Percentiles rank a stretch among this genome's conserved stretches.
phyloP scores from a whole-genome alignment of 805 yeast species.

The Nematodospora valgi region DNA sequence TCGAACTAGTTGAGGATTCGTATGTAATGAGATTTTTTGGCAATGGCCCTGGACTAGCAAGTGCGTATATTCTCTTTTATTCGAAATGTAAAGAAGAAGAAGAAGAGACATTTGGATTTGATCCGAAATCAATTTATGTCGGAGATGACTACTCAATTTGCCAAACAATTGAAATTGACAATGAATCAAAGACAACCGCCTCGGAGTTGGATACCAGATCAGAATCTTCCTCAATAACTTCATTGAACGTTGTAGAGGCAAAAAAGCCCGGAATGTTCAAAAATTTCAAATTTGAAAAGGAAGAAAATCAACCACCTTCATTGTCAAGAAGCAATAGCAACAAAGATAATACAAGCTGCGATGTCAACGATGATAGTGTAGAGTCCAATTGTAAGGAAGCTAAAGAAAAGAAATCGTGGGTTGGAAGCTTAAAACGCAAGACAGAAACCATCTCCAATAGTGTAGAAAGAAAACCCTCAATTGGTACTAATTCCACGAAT shows the following conservation, averaged over 20 bases:
- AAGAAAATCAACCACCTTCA: constrained; percentile 5
- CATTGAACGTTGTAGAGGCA: constrained; percentile 7
- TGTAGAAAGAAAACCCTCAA: constrained; percentile 16
- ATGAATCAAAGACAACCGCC: neutral
- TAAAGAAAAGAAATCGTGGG: constrained; percentile 39
- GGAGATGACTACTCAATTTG: constrained; percentile 30
- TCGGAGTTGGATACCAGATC: constrained; percentile 1
- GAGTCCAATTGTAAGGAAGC: constrained; percentile 7
- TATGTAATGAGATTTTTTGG: constrained; percentile 87
- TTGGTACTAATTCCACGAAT: neutral
- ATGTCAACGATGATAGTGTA: no score
- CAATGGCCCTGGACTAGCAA: constrained; percentile 79
- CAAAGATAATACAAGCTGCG: no score
- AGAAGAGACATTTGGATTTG: constrained; percentile 33
- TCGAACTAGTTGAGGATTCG: constrained; percentile 78
- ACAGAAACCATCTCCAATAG: constrained; percentile 13
- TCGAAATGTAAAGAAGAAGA: constrained; percentile 38
- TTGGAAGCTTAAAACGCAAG: constrained; percentile 35
- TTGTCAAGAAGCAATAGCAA: constrained; percentile 2
- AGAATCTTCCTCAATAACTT: constrained; percentile 6
- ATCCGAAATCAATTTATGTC: constrained; percentile 26
- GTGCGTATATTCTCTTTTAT: constrained; percentile 88
- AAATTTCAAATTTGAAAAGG: constrained; percentile 25
- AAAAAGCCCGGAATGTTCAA: constrained; percentile 20
- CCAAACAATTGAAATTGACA: no score